Percentiles rank a stretch among this genome's conserved stretches.
These are phyloP conservation scores for Fusarium liriodendri DNA, from an alignment of 2,329 filamentous ascomycete species.

Conservation along the genomic window DNA sequence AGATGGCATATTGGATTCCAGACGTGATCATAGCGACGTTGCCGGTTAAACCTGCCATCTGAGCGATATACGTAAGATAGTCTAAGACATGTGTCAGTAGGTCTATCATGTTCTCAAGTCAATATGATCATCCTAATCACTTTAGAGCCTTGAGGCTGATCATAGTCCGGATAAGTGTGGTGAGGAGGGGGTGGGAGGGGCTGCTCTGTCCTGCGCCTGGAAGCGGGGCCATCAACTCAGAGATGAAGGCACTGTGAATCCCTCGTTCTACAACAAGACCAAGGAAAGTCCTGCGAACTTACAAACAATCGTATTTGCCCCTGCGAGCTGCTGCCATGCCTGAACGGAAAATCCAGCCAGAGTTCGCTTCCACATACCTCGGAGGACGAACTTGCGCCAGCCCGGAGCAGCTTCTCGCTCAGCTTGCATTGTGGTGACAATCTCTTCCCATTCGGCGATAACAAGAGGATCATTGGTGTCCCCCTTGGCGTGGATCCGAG, in stretches of 20 bases:
- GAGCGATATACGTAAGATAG: constrained; percentile 9
- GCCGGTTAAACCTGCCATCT: constrained; percentile 6
- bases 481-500: not conserved
- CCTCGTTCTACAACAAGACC: not conserved
- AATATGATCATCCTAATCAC: not conserved
- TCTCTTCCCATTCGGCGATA: not conserved
- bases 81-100: not conserved
- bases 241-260: not conserved
- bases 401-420: not conserved
- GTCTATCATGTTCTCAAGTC: not conserved
- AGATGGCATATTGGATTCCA: constrained; percentile 2
- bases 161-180: not conserved
- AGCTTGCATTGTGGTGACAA: not conserved
- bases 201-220: not conserved
- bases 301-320: not conserved
- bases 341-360: not conserved
- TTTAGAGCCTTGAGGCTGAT: not conserved
- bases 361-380: not conserved
- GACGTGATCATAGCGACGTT: constrained; percentile 2
- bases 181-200: not conserved
- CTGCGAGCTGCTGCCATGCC: not conserved
- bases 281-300: not conserved
- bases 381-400: not conserved
- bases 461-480: not conserved
- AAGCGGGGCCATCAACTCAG: not conserved